phyloP scores from a whole-genome alignment of 108 stramenopile species.

The Cyclostephanos invisitatus region DNA sequence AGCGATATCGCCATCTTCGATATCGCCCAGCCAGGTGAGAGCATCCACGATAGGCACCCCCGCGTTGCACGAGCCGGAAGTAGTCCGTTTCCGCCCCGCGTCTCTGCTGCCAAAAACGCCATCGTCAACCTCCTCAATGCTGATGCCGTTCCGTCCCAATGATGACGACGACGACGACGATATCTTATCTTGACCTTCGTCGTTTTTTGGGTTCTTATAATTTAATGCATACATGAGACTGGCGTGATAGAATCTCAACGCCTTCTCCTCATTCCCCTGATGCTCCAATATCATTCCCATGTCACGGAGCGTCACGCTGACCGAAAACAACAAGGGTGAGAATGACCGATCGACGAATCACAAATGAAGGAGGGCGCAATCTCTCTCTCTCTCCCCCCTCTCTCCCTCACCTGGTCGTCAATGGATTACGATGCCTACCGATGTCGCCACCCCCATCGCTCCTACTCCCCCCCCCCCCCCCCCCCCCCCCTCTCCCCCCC shows the following conservation, averaged over 20 bases:
- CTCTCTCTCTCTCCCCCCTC: neutral
- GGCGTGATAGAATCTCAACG: conserved; percentile 75
- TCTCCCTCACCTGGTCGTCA: conserved; percentile 31
- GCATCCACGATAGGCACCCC: neutral
- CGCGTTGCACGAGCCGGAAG: neutral
- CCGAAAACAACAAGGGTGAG: conserved; percentile 4
- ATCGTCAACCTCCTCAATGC: neutral
- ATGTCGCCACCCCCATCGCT: conserved; percentile 8
- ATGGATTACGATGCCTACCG: conserved; percentile 32
- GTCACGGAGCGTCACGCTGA: conserved; percentile 77
- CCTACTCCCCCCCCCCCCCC: conserved; percentile 23
- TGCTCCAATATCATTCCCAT: conserved; percentile 85
- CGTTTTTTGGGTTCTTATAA: conserved; percentile 2
- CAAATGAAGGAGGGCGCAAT: neutral
- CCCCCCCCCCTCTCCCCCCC: conserved; percentile 14
- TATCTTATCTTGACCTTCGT: neutral
- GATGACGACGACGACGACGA: neutral
- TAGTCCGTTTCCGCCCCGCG: neutral
- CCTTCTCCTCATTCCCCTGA: conserved; percentile 64
- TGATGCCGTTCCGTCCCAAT: neutral
- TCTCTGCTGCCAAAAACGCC: neutral
- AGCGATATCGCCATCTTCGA: conserved; percentile 16
- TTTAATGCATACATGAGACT: conserved; percentile 71
- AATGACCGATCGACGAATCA: neutral
- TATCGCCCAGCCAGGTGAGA: conserved; percentile 18